Percentiles rank a stretch among this genome's conserved stretches.
Conservation (phyloP, 1,284 basidiomycete species). For the Cystobasidium slooffiae region DNA sequence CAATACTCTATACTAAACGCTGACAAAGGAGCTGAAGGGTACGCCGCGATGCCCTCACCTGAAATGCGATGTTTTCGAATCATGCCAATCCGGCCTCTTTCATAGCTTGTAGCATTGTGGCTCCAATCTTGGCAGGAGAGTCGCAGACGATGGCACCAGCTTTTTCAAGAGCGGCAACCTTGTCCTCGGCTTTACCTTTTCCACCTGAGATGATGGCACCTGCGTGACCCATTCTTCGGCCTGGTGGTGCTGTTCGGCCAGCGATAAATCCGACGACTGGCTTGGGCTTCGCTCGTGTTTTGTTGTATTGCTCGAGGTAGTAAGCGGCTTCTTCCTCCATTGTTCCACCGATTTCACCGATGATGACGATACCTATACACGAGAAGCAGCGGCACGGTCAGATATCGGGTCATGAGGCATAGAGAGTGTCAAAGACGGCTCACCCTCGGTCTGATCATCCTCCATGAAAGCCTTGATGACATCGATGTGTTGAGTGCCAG, state of each 20-base stretch:
- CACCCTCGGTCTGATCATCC: constrained; percentile 86
- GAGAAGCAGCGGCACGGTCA: not conserved
- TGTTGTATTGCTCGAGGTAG: constrained; percentile 83
- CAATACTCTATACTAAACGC: not conserved
- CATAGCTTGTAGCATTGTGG: constrained; percentile 87
- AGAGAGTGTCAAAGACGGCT: not conserved
- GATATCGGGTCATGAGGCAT: not conserved
- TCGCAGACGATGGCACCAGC: constrained; percentile 94
- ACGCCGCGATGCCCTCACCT: too few species aligned
- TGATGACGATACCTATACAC: constrained; percentile 84
- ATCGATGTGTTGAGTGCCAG: constrained; percentile 92
- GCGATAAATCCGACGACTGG: constrained; percentile 99
- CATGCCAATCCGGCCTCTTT: constrained; percentile 78
- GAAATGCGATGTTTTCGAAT: not conserved
- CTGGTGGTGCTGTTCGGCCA: constrained; percentile 91
- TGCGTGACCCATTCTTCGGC: constrained; percentile 97
- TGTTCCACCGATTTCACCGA: constrained; percentile 97
- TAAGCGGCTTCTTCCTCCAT: constrained; percentile 99
- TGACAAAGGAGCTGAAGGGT: not conserved
- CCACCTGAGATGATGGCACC: constrained; percentile 98
- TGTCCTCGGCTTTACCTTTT: constrained; percentile 94
- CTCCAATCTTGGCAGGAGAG: constrained; percentile 92
- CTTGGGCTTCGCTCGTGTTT: constrained; percentile 82
- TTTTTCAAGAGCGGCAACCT: constrained; percentile 89
- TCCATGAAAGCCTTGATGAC: constrained; percentile 95